A percentile compares a stretch with the other conserved stretches of the same genome.
These are phyloP conservation scores for Kodamaea lidongshanica DNA, from an alignment of 805 yeast species.

Conservation along the genomic window DNA sequence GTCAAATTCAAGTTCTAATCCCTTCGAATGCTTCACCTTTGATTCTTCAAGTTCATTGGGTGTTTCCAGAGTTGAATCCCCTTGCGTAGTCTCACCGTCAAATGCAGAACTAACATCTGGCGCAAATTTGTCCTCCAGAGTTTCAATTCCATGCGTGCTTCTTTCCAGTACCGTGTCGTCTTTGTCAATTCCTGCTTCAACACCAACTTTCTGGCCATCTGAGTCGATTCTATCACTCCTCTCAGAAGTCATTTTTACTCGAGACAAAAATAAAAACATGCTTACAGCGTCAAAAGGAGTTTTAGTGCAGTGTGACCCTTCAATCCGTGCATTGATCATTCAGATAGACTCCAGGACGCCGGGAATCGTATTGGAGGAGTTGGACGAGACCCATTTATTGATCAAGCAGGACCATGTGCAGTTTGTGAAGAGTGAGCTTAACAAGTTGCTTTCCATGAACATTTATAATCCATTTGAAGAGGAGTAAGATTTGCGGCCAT, in stretches of 20 bases:
- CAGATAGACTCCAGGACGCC: conserved; percentile 72
- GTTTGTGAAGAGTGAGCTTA: conserved; percentile 70
- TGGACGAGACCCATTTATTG: conserved; percentile 86
- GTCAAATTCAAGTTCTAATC: conserved; percentile 2
- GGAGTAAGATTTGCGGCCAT: conserved; percentile 8
- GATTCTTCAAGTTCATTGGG: no score
- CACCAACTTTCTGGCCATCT: no score
- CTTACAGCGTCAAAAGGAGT: conserved; percentile 41
- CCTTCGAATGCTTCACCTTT: neutral
- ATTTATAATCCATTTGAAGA: conserved; percentile 81
- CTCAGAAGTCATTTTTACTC: no score
- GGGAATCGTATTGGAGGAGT: conserved; percentile 67
- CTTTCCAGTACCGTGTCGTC: no score
- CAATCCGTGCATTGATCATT: conserved; percentile 78
- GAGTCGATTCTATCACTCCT: no score
- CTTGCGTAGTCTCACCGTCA: no score
- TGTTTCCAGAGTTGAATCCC: no score
- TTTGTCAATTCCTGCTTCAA: no score
- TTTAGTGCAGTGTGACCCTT: conserved; percentile 69
- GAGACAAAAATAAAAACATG: conserved; percentile 17
- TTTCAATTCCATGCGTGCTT: no score
- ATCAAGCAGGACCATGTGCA: conserved; percentile 74
- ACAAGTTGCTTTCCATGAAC: conserved; percentile 69
- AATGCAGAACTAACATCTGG: no score
- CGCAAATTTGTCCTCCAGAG: no score